Percentiles rank a stretch among this genome's conserved stretches.
Conservation (phyloP, 148 eudicot species). For the Vaccinium vitisidaea region DNA sequence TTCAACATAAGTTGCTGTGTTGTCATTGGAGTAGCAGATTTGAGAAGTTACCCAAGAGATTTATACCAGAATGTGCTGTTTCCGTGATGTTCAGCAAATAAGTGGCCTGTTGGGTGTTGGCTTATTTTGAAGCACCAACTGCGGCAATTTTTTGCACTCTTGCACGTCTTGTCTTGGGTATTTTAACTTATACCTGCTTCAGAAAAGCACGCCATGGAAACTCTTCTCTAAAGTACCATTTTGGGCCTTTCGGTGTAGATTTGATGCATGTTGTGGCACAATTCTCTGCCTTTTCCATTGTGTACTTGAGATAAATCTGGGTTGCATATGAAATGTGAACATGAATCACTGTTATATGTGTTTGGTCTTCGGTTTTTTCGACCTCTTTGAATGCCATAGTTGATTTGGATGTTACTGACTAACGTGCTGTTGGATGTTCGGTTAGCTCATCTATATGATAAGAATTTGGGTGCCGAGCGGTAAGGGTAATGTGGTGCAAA, state of each 20-base stretch:
- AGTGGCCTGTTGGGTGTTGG: background rate
- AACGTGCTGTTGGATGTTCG: no score
- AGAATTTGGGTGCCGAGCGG: no score
- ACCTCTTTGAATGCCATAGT: background rate
- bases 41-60: background rate
- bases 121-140: no score
- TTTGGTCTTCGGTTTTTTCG: background rate
- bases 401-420: background rate
- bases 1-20: background rate
- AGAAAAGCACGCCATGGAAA: background rate
- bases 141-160: background rate
- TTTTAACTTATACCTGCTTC: background rate
- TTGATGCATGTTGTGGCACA: background rate
- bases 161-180: background rate
- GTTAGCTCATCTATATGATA: no score
- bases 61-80: background rate
- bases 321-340: background rate
- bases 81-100: background rate
- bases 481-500: no score
- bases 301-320: background rate
- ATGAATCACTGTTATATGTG: background rate
- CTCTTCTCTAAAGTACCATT: background rate
- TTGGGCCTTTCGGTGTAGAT: background rate
- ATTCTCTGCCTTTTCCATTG: background rate
- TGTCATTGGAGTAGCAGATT: background rate